Conservation (phyloP, 805 yeast genomes). For the Candida coleopterorum region DNA sequence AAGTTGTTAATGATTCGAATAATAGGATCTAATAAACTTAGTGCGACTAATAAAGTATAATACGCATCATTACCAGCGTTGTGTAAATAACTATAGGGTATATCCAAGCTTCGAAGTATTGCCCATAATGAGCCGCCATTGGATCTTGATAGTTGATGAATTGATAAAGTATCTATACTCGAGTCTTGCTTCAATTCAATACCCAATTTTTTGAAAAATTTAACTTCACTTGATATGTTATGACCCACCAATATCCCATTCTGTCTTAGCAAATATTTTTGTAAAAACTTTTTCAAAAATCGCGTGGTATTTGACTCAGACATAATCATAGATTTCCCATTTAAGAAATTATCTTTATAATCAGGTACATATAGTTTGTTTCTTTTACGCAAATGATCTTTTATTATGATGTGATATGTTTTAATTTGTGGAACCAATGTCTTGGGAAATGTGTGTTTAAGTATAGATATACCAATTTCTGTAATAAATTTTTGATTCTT, state of each 20-base stretch:
- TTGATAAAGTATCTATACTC: slow-evolving; percentile 44
- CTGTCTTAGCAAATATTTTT: slow-evolving; percentile 33
- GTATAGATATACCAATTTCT: slow-evolving; percentile 55
- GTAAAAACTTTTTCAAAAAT: slow-evolving; percentile 39
- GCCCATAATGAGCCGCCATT: slow-evolving; percentile 43
- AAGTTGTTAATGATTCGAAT: slow-evolving; percentile 18
- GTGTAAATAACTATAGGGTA: slow-evolving; percentile 59
- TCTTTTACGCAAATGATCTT: slow-evolving; percentile 32
- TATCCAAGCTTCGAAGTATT: slow-evolving; percentile 39
- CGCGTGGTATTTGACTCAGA: slow-evolving; percentile 28
- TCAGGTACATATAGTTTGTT: slow-evolving; percentile 53
- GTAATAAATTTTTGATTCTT: slow-evolving; percentile 39
- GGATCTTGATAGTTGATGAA: slow-evolving; percentile 39
- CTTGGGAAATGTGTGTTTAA: slow-evolving; percentile 48
- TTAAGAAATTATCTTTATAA: slow-evolving; percentile 45
- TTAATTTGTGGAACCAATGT: slow-evolving; percentile 38
- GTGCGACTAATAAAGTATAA: slow-evolving; percentile 49
- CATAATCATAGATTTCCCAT: slow-evolving; percentile 46
- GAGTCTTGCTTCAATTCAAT: slow-evolving; percentile 37
- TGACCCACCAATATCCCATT: slow-evolving; percentile 55
- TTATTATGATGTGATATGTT: slow-evolving; percentile 40
- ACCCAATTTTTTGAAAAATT: slow-evolving; percentile 45
- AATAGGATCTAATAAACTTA: slow-evolving; percentile 48
- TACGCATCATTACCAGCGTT: slow-evolving; percentile 73
- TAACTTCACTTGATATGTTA: slow-evolving; percentile 49